Evolutionary conservation across 2,329 filamentous ascomycete genomes (phyloP), one percentile per base, ranked within the genome.

Genomic region (Madurella fahalii): DNA sequence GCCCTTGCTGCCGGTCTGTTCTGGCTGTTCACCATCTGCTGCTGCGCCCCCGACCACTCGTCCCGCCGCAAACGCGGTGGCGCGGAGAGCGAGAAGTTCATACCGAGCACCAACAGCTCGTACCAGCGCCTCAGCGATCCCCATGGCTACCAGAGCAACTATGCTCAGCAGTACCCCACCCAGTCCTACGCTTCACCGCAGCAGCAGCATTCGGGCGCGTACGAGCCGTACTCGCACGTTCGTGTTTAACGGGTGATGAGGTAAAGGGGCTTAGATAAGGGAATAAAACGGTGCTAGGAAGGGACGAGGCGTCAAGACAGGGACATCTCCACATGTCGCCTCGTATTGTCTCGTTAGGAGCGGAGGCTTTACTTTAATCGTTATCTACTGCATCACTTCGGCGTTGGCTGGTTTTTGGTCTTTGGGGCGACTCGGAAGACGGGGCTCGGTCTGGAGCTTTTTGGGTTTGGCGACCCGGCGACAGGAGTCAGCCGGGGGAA

Each of bases 21-120:
- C 86, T 97, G 94, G 93, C 75, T 92, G 67, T 83, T 95, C 71
- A 90, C 85, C 71, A 82, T 88, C 66, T 97, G 93, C 86, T 97
- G 92, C 83, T 96, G 92, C 79, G 84, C 81, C 54, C 72, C 75
- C 63, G 89, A 90, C 61, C 71, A 68, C 63, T 69, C 69, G 59
- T 58, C 64, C 45, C 63, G 68, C 60, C 51, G 59, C 58, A 67
- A 60, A 43, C 58, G 62, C 53, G 47, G 65, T 50, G 63, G 62
- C 52, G 64, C 62, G 46, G 74, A 78, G 56, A 68, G 65, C 68
- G 80, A 83, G 74, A 82, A 83, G 74, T 70, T 77, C 45, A 64
- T 77, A 9, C 70, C 74, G n/a, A 67, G 69, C 58, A 31, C 41
- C 17, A 15, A n/a, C 31, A 25, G 47, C 37, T 61, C 69, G 5